Conservation (phyloP, 2,329 filamentous ascomycete genomes). For the Aspergillus jensenii region DNA sequence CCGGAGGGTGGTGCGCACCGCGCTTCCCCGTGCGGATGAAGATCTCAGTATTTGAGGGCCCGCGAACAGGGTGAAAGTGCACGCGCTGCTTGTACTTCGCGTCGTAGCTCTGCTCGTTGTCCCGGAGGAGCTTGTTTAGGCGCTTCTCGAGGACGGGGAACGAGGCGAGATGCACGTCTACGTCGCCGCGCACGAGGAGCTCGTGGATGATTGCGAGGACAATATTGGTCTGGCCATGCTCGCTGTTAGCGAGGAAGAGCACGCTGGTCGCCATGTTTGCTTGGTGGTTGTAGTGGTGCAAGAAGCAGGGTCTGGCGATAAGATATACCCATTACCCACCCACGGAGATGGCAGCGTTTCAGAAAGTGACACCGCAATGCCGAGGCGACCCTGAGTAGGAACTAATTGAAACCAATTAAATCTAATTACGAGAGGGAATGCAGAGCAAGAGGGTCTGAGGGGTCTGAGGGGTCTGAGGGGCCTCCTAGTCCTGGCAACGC, state of each 20-base stretch:
- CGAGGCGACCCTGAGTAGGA: background rate
- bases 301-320: background rate
- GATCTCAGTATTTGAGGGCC: conserved; percentile 34
- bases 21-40: conserved; percentile 29
- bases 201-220: conserved; percentile 46
- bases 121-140: conserved; percentile 28
- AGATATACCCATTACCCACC: background rate
- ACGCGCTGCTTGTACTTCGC: conserved; percentile 16
- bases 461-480: too few species aligned
- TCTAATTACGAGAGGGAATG: too few species aligned
- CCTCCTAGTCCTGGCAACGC: too few species aligned
- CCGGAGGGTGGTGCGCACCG: conserved; percentile 30
- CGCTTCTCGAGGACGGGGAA: conserved; percentile 38
- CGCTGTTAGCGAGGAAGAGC: conserved; percentile 48
- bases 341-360: too few species aligned
- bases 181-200: conserved; percentile 35
- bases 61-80: conserved; percentile 37
- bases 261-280: conserved; percentile 20
- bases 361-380: too few species aligned
- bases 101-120: conserved; percentile 21
- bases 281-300: background rate
- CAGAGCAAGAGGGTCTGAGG: too few species aligned
- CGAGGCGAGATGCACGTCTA: conserved; percentile 48
- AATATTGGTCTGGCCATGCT: conserved; percentile 50
- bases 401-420: too few species aligned